Percentiles rank a stretch among this genome's conserved stretches.
phyloP scores from a whole-genome alignment of 2,329 filamentous ascomycete species.

The Colletotrichum neosansevieriae region DNA sequence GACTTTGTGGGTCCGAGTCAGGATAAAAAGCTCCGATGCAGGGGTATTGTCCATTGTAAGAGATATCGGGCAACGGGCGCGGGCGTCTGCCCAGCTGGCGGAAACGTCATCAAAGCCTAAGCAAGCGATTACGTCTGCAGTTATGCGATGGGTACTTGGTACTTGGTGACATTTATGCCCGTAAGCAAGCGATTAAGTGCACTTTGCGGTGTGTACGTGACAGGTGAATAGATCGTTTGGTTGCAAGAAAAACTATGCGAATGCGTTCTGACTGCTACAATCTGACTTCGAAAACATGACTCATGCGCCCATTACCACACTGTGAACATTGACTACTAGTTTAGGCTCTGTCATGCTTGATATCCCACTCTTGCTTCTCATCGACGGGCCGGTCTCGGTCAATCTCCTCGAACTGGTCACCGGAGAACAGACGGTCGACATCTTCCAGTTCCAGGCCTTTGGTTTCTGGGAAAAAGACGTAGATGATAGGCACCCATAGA shows the following conservation, averaged over 20 bases:
- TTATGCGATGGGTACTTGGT: no score
- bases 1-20: constrained; percentile 21
- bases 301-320: not conserved
- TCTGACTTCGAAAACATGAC: constrained; percentile 5
- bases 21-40: not conserved
- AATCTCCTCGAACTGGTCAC: constrained; percentile 42
- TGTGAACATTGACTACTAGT: not conserved
- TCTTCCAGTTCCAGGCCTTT: constrained; percentile 56
- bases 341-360: constrained; percentile 19
- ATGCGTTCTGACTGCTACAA: not conserved
- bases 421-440: constrained; percentile 46
- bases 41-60: not conserved
- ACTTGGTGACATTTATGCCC: no score
- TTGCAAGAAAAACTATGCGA: not conserved
- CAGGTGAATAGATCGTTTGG: not conserved
- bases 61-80: not conserved
- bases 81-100: not conserved
- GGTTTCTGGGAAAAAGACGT: constrained; percentile 49
- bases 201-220: not conserved
- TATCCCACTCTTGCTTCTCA: constrained; percentile 27
- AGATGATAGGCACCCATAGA: constrained; percentile 47
- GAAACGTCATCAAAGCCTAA: constrained; percentile 14
- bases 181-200: not conserved
- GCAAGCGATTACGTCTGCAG: not conserved
- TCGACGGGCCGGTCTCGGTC: constrained; percentile 24